Evolutionary conservation across 2,329 filamentous ascomycete genomes (phyloP), one percentile per base, ranked within the genome.

Genomic region (Ophiostoma perfectum): DNA sequence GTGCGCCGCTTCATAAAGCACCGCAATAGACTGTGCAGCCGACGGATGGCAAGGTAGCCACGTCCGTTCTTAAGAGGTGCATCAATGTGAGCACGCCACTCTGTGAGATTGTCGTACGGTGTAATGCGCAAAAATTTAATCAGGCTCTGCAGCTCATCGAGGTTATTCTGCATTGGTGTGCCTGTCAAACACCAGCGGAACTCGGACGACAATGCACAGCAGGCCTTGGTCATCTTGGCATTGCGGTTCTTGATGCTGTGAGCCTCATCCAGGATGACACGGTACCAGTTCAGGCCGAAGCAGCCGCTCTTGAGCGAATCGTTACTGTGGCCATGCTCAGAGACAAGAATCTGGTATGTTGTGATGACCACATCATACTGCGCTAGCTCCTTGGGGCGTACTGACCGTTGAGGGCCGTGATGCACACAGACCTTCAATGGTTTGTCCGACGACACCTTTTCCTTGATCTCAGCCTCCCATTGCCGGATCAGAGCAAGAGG

Each of bases 1-100:
- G 93, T 98, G 58, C 95, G 88, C n/a, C 95, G 89, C 81, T 98
- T 97, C 95, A 99, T 99, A 80, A 97, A 97, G 68, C 93, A 94
- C 67, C 91, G 90, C 4, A 99, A 81, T 70, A 96, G 88, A 68
- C 90, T 88, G 73, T 97, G 93, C 44, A 99, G 81, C 62, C 95
- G 87, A 66, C 88, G 86, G 76, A 99, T 96, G 16, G 95, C 94
- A 69, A 98, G 85, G 67, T 93, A 91, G 11, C 94, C 95, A 70
- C 90, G 90, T 7, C 93, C 93, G 70, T 90, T 92, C 80, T 94
- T 96, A 85, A 99, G 87, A 0, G 95, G 95, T 62, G 85, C 81
- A 67, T 93, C 93, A 70, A 99, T 99, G 69, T 96, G 89, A 16
- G 93, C 90, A 73, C 94, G 93, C 94, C 95, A 99, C 70, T 90